Evolutionary conservation across 2,329 filamentous ascomycete genomes (phyloP).

Genomic region (Fusarium sp.): DNA sequence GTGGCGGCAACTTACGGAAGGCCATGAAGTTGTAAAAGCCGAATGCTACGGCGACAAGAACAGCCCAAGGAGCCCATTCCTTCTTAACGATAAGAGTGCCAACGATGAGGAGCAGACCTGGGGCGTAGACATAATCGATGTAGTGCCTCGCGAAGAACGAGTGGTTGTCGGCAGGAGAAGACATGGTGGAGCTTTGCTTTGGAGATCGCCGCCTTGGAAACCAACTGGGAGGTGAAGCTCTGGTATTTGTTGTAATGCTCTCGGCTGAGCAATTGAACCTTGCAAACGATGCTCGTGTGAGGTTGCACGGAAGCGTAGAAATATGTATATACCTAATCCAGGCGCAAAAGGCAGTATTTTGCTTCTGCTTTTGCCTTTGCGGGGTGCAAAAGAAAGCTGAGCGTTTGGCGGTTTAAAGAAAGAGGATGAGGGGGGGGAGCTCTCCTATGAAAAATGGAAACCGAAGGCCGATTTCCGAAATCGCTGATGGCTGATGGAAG

Average conservation of each 20-base stretch:
- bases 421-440: conserved; percentile 28
- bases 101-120: conserved; percentile 79
- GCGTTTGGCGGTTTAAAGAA: conserved; percentile 24
- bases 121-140: conserved; percentile 84
- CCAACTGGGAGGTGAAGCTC: conserved; percentile 19
- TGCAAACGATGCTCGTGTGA: neutral
- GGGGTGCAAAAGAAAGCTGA: conserved; percentile 8
- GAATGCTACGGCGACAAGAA: conserved; percentile 71
- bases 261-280: conserved; percentile 20
- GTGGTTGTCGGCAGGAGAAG: conserved; percentile 41
- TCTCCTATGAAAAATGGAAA: conserved; percentile 29
- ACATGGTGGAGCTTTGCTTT: conserved; percentile 27
- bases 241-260: neutral
- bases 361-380: conserved; percentile 5
- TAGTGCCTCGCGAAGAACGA: conserved; percentile 66
- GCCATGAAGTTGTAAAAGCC: conserved; percentile 76
- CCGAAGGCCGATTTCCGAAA: conserved; percentile 28
- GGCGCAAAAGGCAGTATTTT: neutral
- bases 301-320: neutral
- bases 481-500: conserved; percentile 9
- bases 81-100: conserved; percentile 81
- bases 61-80: conserved; percentile 78
- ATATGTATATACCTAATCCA: conserved; percentile 8
- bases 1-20: conserved; percentile 66
- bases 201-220: conserved; percentile 31